Evolutionary conservation across 108 stramenopile species (phyloP).

Genomic region (Ochromonas danica): DNA sequence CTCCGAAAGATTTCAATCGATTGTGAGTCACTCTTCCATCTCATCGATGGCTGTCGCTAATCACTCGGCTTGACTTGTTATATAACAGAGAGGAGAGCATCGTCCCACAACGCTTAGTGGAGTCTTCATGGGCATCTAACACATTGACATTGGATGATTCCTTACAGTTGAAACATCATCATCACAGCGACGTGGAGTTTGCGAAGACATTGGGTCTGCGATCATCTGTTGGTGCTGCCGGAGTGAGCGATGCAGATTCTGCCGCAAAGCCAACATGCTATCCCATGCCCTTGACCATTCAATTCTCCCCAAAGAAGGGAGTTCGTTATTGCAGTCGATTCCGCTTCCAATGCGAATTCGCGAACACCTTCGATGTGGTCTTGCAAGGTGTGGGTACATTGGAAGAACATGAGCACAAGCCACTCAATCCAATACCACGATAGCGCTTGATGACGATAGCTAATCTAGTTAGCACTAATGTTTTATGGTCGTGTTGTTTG

Average conservation of each 20-base stretch:
- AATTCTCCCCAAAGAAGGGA: conserved; percentile 45
- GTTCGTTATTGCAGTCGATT: conserved; percentile 53
- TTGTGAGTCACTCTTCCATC: background rate
- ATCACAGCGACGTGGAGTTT: conserved; percentile 2
- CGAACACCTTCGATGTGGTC: conserved; percentile 49
- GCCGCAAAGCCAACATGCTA: too few relatives aligned
- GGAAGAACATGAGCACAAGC: conserved; percentile 39
- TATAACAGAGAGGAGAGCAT: background rate
- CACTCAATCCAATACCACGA: conserved; percentile 20
- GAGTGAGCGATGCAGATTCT: background rate
- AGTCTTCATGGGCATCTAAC: conserved; percentile 28
- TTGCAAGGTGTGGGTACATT: conserved; percentile 50
- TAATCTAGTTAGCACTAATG: too few relatives aligned
- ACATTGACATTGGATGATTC: conserved; percentile 24
- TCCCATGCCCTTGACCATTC: conserved; percentile 43
- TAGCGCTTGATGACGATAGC: too few relatives aligned
- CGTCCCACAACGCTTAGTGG: conserved; percentile 9
- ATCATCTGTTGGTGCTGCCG: too few relatives aligned
- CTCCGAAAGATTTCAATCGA: conserved; percentile 53
- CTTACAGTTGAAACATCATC: background rate
- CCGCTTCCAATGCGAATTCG: conserved; percentile 46
- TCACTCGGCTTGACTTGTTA: background rate
- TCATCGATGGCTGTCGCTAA: too few relatives aligned
- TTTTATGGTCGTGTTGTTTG: too few relatives aligned
- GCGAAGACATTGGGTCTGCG: too few relatives aligned